These are phyloP conservation scores for Citrullus colocynthis DNA, from an alignment of 306 rosid species.

Conservation along the genomic window DNA sequence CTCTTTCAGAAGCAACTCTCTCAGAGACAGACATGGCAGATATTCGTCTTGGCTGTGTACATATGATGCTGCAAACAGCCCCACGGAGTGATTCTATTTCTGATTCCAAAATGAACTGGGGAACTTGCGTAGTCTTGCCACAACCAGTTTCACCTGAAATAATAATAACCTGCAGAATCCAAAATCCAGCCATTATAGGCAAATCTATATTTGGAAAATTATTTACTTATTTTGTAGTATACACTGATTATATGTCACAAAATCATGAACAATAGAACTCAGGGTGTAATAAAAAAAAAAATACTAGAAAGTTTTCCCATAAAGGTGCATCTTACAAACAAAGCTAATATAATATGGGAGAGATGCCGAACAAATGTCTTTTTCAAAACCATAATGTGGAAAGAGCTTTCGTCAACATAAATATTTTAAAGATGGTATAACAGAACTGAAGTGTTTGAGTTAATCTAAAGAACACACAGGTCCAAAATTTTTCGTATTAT, in stretches of 20 bases:
- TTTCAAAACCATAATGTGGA: neutral
- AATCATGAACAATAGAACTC: neutral
- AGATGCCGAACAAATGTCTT: neutral
- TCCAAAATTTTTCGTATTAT: neutral
- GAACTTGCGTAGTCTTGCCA: conserved; percentile 98
- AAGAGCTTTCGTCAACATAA: neutral
- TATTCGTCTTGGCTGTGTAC: conserved; percentile 96
- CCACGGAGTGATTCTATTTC: conserved; percentile 66
- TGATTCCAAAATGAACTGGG: conserved; percentile 88
- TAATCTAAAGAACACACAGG: neutral
- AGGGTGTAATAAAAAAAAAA: neutral
- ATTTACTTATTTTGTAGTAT: neutral
- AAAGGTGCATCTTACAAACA: neutral
- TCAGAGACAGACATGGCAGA: conserved; percentile 97
- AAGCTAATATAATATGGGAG: neutral
- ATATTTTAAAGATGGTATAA: neutral
- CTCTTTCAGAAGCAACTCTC: conserved; percentile 87
- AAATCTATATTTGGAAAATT: neutral
- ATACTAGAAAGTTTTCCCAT: neutral
- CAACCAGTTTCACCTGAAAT: conserved; percentile 98
- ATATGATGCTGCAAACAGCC: conserved; percentile 71
- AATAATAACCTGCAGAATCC: conserved; percentile 49
- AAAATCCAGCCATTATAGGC: neutral
- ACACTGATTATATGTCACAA: neutral
- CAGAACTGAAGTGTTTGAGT: neutral